Conservation (phyloP, 1,284 basidiomycete species). For the Moniliophthora roreri region DNA sequence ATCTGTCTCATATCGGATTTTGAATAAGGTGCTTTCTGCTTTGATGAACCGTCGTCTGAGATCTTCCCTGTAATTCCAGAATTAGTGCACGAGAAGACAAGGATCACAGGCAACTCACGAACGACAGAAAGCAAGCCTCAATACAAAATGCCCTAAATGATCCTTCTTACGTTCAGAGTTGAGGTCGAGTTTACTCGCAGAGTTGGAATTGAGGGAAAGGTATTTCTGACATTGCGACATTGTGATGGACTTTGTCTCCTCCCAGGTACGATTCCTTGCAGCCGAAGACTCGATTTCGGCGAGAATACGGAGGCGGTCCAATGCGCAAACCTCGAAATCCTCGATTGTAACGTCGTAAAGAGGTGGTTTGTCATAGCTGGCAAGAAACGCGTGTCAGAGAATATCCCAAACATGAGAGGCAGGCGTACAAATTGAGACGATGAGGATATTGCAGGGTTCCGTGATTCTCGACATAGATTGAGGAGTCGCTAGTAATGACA, state of each 20-base stretch:
- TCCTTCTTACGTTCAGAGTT: conserved; percentile 81
- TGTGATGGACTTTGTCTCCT: conserved; percentile 72
- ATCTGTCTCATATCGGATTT: conserved; percentile 79
- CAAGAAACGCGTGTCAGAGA: conserved; percentile 8
- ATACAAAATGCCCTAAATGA: conserved; percentile 92
- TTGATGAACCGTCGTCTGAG: conserved; percentile 88
- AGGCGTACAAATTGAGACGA: conserved; percentile 79
- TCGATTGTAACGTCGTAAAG: conserved; percentile 91
- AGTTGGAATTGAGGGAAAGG: conserved; percentile 69
- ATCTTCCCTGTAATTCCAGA: conserved; percentile 69
- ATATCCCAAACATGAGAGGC: conserved; percentile 1
- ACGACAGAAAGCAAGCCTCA: conserved; percentile 93
- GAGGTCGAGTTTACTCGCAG: conserved; percentile 44
- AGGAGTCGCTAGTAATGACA: conserved; percentile 1
- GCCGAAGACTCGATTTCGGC: conserved; percentile 94
- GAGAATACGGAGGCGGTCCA: conserved; percentile 87
- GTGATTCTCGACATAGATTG: conserved; percentile 4
- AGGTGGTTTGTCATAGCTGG: conserved; percentile 87
- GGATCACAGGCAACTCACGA: conserved; percentile 65
- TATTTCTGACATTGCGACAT: conserved; percentile 65
- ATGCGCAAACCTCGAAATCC: conserved; percentile 92
- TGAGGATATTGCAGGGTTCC: conserved; percentile 51
- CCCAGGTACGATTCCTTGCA: conserved; percentile 80
- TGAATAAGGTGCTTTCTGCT: conserved; percentile 86
- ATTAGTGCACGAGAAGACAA: conserved; percentile 4